Conservation (phyloP, 2,329 filamentous ascomycete genomes). For the Monilinia aucupariae region DNA sequence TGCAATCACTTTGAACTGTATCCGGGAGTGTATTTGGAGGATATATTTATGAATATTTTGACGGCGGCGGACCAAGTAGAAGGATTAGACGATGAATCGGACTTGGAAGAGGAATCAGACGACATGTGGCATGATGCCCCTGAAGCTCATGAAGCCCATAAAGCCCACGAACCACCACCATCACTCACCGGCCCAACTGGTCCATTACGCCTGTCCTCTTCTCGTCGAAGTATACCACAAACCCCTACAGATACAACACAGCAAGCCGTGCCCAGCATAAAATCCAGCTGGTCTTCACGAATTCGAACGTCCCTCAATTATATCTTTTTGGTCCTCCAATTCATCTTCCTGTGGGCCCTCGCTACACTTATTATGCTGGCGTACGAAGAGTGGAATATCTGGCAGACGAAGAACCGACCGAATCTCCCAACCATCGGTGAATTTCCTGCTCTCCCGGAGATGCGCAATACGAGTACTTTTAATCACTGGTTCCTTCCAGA, state of each 20-base stretch:
- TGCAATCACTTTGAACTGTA: slow-evolving; percentile 12
- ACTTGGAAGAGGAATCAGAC: not conserved
- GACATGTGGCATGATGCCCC: not conserved
- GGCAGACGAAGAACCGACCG: not conserved
- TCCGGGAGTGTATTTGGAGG: not conserved
- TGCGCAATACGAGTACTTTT: not conserved
- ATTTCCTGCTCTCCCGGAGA: not conserved
- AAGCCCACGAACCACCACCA: not conserved
- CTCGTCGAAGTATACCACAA: not conserved
- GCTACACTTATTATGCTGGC: not conserved
- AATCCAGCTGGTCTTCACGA: not conserved
- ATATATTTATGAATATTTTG: slow-evolving; percentile 9
- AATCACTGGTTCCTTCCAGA: slow-evolving; percentile 3
- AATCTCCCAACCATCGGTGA: not conserved
- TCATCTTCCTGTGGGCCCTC: not conserved
- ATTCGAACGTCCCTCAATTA: slow-evolving; percentile 5
- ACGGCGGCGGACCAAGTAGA: not conserved
- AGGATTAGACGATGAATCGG: not conserved
- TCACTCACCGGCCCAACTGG: not conserved
- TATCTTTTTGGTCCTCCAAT: slow-evolving; percentile 4
- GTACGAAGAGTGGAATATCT: not conserved
- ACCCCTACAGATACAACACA: not conserved
- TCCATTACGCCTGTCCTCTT: not conserved
- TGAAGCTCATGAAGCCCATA: not conserved
- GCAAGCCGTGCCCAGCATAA: not conserved